Evolutionary conservation across 176 grass and related monocot species (phyloP), one percentile per base, ranked within the genome.

Genomic region (Musa schizocarpa): DNA sequence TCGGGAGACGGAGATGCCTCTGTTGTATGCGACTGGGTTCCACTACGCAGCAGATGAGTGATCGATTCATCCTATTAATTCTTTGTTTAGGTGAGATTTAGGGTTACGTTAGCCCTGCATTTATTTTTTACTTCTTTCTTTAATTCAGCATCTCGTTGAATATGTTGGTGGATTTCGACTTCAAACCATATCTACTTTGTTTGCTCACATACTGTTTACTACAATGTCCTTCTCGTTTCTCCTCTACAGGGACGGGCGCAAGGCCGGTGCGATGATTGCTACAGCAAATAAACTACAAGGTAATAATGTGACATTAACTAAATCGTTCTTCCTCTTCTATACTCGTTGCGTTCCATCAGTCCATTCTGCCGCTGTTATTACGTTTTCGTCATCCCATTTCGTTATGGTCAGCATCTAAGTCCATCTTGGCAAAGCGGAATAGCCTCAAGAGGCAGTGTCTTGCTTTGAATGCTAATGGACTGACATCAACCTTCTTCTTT

Each of bases 381-480:
- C 20, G 1, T 9, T 9, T 9, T 22, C 20, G 25, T 63, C n/a
- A 63, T 7, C 20, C 6, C n/a, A 10, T 34, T 54, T 2, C 5
- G 22, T 23, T 48, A 6, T 0, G 9, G 8, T 23, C 13, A 69
- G 9, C 57, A 50, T 74, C 22, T 1, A 53, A 84, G 84, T 87
- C 88, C 82, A 90, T 90, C 85, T 87, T 90, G 85, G 80, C 82
- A 87, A 85, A 87, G 82, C 69, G 43, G 77, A 49, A 77, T 67
- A 72, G 68, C 76, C 68, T 63, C 29, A 2, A 16, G 69, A 12
- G 69, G 74, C 70, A 74, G 80, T 87, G 80, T 68, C 78, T 76
- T 81, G 75, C 78, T 90, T 90, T 87, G 88, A 90, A 90, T 90
- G 88, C 85, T 87, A 90, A 85, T 85, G 82, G 82, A 87, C 88